phyloP scores from a whole-genome alignment of 257 asterid genomes.

The Forsythia suspensa region DNA sequence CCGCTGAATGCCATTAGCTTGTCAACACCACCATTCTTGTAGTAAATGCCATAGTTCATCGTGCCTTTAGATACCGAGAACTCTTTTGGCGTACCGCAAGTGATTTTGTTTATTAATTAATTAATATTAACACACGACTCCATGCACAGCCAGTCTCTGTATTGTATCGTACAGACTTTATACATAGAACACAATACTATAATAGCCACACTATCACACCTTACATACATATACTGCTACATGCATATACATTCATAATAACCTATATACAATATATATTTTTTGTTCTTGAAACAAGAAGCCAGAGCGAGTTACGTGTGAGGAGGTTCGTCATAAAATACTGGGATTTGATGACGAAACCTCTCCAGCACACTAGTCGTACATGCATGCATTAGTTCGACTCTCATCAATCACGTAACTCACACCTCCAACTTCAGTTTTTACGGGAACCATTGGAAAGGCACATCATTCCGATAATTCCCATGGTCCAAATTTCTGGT shows the following conservation, averaged over 20 bases:
- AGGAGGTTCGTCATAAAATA: not conserved
- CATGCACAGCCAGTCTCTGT: not conserved
- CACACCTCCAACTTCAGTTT: not conserved
- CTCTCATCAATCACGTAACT: not conserved
- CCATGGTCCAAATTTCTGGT: slow-evolving; percentile 20
- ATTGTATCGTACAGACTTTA: not conserved
- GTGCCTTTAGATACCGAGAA: too few relatives aligned
- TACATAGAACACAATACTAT: not conserved
- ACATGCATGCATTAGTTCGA: not conserved
- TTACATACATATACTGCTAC: not conserved
- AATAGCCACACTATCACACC: not conserved
- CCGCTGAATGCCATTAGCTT: too few relatives aligned
- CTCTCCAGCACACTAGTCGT: not conserved
- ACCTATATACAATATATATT: not conserved
- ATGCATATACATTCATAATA: not conserved
- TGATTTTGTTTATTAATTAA: too few relatives aligned
- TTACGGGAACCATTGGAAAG: slow-evolving; percentile 40
- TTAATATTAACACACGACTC: not conserved
- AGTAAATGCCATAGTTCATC: too few relatives aligned
- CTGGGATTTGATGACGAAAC: not conserved
- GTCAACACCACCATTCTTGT: too few relatives aligned
- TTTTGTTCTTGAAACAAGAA: not conserved
- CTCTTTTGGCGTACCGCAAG: too few relatives aligned
- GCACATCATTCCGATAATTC: slow-evolving; percentile 23
- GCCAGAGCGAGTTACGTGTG: not conserved